Percentiles rank a stretch among this genome's conserved stretches.
These are phyloP conservation scores for Calocybe indica DNA, from an alignment of 768 basidiomycete genomes.

Conservation along the genomic window DNA sequence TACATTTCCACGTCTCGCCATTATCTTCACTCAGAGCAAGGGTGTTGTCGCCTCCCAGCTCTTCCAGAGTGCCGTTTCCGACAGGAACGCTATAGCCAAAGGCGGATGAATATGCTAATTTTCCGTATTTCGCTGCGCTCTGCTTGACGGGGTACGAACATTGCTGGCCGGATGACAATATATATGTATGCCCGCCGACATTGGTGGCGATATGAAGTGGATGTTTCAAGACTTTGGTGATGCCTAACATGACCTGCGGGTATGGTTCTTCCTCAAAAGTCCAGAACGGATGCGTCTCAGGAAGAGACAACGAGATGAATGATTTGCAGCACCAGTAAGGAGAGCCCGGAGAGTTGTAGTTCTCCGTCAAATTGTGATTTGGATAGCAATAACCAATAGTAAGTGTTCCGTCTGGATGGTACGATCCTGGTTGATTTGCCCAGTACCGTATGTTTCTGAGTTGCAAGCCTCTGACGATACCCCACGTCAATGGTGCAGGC, in stretches of 20 bases:
- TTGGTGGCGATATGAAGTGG: slow-evolving; percentile 67
- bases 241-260: slow-evolving; percentile 40
- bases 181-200: slow-evolving; percentile 57
- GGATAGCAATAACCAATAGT: slow-evolving; percentile 70
- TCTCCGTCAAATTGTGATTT: slow-evolving; percentile 72
- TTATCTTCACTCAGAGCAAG: slow-evolving; percentile 65
- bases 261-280: slow-evolving; percentile 57
- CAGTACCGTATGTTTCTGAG: slow-evolving; percentile 71
- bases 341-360: slow-evolving; percentile 75
- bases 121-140: slow-evolving; percentile 75
- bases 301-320: slow-evolving; percentile 60
- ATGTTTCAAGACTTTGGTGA: slow-evolving; percentile 47
- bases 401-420: slow-evolving; percentile 57
- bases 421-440: slow-evolving; percentile 58
- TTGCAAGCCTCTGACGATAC: slow-evolving; percentile 66
- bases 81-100: slow-evolving; percentile 76
- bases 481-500: slow-evolving; percentile 69
- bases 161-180: slow-evolving; percentile 73
- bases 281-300: slow-evolving; percentile 72
- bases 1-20: slow-evolving; percentile 69
- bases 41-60: slow-evolving; percentile 65
- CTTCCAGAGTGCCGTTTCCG: slow-evolving; percentile 61
- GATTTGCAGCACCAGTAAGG: slow-evolving; percentile 83
- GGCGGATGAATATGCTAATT: slow-evolving; percentile 70
- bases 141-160: slow-evolving; percentile 78